phyloP scores from a whole-genome alignment of 1,284 basidiomycete species.

The Irpex rosettiformis region DNA sequence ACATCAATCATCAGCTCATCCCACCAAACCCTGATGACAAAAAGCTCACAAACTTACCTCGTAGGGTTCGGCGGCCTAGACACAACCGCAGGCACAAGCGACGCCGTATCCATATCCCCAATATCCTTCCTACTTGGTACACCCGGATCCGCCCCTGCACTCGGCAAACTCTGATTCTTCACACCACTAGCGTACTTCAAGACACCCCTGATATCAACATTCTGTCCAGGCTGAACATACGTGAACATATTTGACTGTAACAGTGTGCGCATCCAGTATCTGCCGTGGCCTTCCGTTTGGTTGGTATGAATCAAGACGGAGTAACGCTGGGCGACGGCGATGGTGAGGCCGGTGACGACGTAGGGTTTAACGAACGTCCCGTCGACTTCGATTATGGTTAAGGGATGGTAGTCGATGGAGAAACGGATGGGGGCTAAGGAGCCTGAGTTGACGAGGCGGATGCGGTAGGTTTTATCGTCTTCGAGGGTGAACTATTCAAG shows the following conservation, averaged over 20 bases:
- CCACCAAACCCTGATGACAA: background rate
- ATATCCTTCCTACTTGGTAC: conserved; percentile 11
- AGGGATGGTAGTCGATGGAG: conserved; percentile 40
- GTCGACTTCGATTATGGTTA: conserved; percentile 46
- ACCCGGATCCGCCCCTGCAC: conserved; percentile 15
- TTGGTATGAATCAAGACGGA: conserved; percentile 41
- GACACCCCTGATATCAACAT: conserved; percentile 32
- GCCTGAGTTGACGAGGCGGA: conserved; percentile 52
- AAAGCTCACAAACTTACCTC: conserved; percentile 14
- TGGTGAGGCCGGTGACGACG: conserved; percentile 32
- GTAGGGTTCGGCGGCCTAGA: conserved; percentile 21
- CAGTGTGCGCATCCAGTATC: conserved; percentile 39
- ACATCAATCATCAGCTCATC: background rate
- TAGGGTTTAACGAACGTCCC: conserved; percentile 38
- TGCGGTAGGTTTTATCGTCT: conserved; percentile 36
- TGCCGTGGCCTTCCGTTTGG: conserved; percentile 24
- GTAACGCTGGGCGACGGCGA: conserved; percentile 46
- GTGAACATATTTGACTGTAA: conserved; percentile 35
- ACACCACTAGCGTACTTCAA: conserved; percentile 22
- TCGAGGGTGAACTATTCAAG: conserved; percentile 23
- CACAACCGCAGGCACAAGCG: conserved; percentile 25
- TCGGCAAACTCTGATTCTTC: conserved; percentile 7
- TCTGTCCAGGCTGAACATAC: conserved; percentile 31
- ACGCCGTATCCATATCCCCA: conserved; percentile 21
- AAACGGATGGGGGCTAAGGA: conserved; percentile 40